These are phyloP conservation scores for Fusarium sp. DNA, from an alignment of 2,329 filamentous ascomycete species.

Conservation along the genomic window DNA sequence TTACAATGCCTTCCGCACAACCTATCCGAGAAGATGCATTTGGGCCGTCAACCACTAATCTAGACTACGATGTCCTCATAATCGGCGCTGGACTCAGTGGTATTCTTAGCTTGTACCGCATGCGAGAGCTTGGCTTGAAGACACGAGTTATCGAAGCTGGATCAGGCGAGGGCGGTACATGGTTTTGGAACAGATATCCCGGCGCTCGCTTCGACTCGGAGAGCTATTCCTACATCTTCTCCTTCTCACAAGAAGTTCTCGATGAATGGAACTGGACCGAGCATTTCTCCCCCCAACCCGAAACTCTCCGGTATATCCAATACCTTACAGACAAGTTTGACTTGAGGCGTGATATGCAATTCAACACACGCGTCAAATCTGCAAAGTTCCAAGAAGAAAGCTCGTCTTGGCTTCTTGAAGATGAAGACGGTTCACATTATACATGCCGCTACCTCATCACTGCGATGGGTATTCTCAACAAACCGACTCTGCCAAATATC, in stretches of 20 bases:
- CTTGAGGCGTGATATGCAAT: conserved; percentile 58
- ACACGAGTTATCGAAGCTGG: conserved; percentile 58
- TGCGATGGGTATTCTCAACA: conserved; percentile 36
- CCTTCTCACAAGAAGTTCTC: conserved; percentile 51
- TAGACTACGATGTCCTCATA: conserved; percentile 44
- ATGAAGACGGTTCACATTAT: conserved; percentile 8
- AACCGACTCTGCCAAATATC: conserved; percentile 21
- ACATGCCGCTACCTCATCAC: conserved; percentile 34
- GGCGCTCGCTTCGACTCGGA: conserved; percentile 56
- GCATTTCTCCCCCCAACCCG: conserved; percentile 52
- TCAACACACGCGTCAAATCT: conserved; percentile 56
- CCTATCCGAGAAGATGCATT: conserved; percentile 20
- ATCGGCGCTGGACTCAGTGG: conserved; percentile 53
- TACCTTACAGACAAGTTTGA: conserved; percentile 58
- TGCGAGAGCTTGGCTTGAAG: conserved; percentile 55
- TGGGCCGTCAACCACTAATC: conserved; percentile 1
- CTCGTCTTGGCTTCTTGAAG: conserved; percentile 22
- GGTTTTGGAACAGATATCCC: conserved; percentile 59
- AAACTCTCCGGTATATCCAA: conserved; percentile 59
- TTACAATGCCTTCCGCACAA: conserved; percentile 33
- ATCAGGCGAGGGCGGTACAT: conserved; percentile 60
- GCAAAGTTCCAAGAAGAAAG: conserved; percentile 54
- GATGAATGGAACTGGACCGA: conserved; percentile 59
- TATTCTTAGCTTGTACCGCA: conserved; percentile 57
- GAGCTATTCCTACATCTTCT: conserved; percentile 37